phyloP scores from a whole-genome alignment of 257 asterid species.

The Lycium ferocissimum region DNA sequence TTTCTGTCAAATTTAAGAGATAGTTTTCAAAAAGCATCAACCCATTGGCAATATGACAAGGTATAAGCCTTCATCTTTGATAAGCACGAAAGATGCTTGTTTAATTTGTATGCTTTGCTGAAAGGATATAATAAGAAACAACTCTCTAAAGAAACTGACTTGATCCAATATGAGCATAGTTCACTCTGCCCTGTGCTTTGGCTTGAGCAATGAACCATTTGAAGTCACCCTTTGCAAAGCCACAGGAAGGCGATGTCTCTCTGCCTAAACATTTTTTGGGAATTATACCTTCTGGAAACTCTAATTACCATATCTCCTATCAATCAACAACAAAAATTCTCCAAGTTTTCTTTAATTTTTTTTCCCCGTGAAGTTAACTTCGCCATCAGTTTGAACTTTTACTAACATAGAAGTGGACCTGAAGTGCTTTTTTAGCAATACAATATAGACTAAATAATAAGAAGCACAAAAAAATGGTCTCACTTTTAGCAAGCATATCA shows the following conservation, averaged over 20 bases:
- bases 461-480: not conserved
- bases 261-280: not conserved
- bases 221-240: constrained; percentile 8
- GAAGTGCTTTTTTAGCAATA: not conserved
- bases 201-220: not conserved
- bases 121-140: not conserved
- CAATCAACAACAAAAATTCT: not conserved
- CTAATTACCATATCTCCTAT: not conserved
- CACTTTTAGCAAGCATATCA: not conserved
- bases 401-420: not conserved
- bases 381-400: constrained; percentile 10
- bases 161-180: not conserved
- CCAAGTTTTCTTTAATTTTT: not conserved
- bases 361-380: not conserved
- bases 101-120: not conserved
- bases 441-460: not conserved
- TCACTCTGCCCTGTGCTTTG: not conserved
- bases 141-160: constrained; percentile 14
- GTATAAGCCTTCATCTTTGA: not conserved
- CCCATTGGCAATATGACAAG: not conserved
- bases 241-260: constrained; percentile 5
- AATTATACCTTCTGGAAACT: not conserved
- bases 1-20: not conserved
- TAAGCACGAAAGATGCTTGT: not conserved
- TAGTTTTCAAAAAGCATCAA: not conserved